Evolutionary conservation across 169 alveolate species (phyloP).

Genomic region (Plasmodium falciparum): DNA sequence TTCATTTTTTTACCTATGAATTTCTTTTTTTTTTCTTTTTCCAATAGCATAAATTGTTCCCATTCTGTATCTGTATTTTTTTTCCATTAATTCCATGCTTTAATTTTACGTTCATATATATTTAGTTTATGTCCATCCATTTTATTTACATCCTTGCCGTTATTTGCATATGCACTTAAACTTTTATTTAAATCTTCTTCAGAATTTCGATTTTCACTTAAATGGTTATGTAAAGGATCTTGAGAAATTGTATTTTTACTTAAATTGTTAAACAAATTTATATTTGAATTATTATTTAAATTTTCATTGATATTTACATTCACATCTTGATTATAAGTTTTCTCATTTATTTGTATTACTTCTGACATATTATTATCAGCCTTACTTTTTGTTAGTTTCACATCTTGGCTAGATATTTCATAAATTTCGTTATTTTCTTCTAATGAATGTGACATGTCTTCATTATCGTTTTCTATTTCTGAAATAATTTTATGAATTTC

Average conservation of each 20-base stretch:
- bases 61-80: conserved; percentile 15
- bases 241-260: too few relatives aligned
- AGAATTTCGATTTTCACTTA: too few relatives aligned
- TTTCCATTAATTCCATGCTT: conserved; percentile 43
- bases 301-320: background rate
- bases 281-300: too few relatives aligned
- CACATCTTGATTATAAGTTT: too few relatives aligned
- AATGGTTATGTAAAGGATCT: too few relatives aligned
- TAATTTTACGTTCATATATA: conserved; percentile 8
- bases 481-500: conserved; percentile 24
- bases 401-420: background rate
- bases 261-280: too few relatives aligned
- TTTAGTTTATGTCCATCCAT: background rate
- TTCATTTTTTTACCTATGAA: conserved; percentile 12
- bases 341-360: background rate
- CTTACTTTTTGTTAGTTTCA: background rate
- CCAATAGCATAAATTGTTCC: conserved; percentile 6
- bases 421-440: too few relatives aligned
- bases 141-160: background rate
- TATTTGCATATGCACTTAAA: background rate
- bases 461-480: conserved; percentile 19
- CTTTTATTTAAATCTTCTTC: background rate
- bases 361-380: background rate
- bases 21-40: conserved; percentile 15
- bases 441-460: too few relatives aligned